Evolutionary conservation across 2,329 filamentous ascomycete genomes (phyloP), one percentile per base, ranked within the genome.

Genomic region (Scleromitrula shiraiana): DNA sequence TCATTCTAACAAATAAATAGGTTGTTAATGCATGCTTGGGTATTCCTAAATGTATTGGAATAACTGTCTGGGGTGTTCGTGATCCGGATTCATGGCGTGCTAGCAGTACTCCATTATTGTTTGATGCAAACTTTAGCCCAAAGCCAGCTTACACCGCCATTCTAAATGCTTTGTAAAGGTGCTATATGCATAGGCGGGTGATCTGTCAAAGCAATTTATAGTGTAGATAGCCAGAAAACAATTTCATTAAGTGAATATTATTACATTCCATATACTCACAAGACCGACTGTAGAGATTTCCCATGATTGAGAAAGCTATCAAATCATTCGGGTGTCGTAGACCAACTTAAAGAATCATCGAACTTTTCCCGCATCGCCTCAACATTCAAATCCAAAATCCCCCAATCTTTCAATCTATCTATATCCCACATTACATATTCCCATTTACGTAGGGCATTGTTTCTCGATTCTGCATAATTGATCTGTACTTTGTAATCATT

Each of bases 81-180:
- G 60, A 62, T 47, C 37, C 69, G 64, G 73, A 77, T 60, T 75
- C 71, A 32, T 79, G 75, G 75, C 65, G 74, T 49, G 64, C 72
- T 2, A 61, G 62, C 42, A 68, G 64, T 38, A 75, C 67, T 58
- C 75, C 76, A 4, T 67, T 79, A 10, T 66, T 80, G 10, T 80
- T 76, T 55, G 74, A 80, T 63, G 56, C 61, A 56, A 70, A 64
- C 62, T 79, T 68, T 59, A 64, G 66, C 53, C 69, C 74, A 36
- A 78, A 78, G 68, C 54, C 70, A 1, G 72, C 72, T 0, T 78
- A 78, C 59, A 71, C 63, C 41, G 70, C 73, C 7, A 58, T 62
- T 23, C 20, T 47, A 22, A 30, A 27, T 12, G 45, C 37, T 5
- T 47, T 47, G 37, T 47, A 42, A 78, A 39, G n/a, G n/a, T n/a